Evolutionary conservation across 2,329 filamentous ascomycete species (phyloP).

Genomic region (Botrytis hyacinthi): DNA sequence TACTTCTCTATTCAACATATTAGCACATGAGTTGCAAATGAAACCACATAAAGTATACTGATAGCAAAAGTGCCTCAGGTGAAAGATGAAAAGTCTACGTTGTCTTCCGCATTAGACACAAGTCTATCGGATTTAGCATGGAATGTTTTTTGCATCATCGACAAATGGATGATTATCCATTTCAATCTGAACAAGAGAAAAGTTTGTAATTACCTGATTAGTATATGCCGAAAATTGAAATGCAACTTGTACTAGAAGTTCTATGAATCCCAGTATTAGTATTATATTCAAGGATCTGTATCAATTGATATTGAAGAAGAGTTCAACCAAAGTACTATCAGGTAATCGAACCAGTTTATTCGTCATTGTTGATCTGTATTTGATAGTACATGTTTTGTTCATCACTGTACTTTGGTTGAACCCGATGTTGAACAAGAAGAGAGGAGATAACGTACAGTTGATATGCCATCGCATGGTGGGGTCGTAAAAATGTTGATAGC

Average conservation of each 20-base stretch:
- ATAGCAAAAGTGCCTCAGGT: conserved; percentile 54
- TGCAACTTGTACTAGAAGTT: conserved; percentile 9
- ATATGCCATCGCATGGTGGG: neutral
- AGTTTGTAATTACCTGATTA: conserved; percentile 13
- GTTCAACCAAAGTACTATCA: conserved; percentile 29
- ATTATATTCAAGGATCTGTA: neutral
- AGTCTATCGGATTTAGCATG: conserved; percentile 72
- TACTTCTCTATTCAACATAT: neutral
- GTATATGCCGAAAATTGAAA: neutral
- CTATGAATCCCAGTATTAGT: conserved; percentile 9
- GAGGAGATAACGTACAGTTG: conserved; percentile 33
- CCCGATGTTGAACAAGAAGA: neutral
- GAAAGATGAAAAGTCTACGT: conserved; percentile 81
- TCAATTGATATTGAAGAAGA: conserved; percentile 9
- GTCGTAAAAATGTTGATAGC: neutral
- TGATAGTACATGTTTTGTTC: conserved; percentile 46
- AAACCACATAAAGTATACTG: conserved; percentile 16
- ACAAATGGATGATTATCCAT: conserved; percentile 24
- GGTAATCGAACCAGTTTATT: conserved; percentile 43
- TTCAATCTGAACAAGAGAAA: neutral
- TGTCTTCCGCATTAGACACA: conserved; percentile 59
- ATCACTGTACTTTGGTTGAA: conserved; percentile 40
- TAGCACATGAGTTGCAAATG: conserved; percentile 3
- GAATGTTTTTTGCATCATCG: conserved; percentile 67
- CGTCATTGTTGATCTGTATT: conserved; percentile 43